Evolutionary conservation across 139 green algal genomes (phyloP), one percentile per base, ranked within the genome.

Genomic region (Chlamydomonas incerta): DNA sequence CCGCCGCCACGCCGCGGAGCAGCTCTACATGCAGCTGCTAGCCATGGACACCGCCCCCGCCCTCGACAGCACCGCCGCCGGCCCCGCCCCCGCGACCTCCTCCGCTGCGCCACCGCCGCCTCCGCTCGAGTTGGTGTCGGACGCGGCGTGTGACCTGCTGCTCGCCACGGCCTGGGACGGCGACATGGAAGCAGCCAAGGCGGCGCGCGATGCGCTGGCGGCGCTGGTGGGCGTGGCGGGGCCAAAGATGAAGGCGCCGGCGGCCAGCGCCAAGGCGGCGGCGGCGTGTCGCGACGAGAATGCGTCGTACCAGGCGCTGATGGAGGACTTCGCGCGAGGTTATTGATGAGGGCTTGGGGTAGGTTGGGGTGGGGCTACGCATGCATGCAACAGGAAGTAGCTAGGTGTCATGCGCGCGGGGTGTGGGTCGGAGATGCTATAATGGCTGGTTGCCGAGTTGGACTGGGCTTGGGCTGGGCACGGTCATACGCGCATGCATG

Each of bases 21-120:
- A 96, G 87, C 83, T 97, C 50, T 98, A 98, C 90, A 85, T 97
- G 29, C 55, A 86, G 55, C 84, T 98, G 85, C 88, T 98, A n/a
- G 86, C 89, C 0, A 29, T 92, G 60, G 92, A 97, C 28, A 87
- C 31, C 9, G 17, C 62, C 52, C n/a, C 17, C 74, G 4, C 81
- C 47, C 63, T 77, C n/a, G 8, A 50, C 60, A 5, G 14, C 9
- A 2, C 62, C 37, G 18, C 29, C 74, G 4, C 81, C 47, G 70
- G 76, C n/a, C 5, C 5, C 60, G n/a, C n/a, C n/a, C n/a, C n/a
- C 37, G 18, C n/a, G n/a, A n/a, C 29, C 24, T 41, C 24, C 24
- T 21, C 52, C 29, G 26, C 21, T 35, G 31, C 41, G 28, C 41
- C 31, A 1, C 9, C n/a, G n/a, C 23, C 41, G 20, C n/a, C 57